Base-by-base conservation (phyloP, 75 land plant genomes). In the Selaginella moellendorffii region DNA sequence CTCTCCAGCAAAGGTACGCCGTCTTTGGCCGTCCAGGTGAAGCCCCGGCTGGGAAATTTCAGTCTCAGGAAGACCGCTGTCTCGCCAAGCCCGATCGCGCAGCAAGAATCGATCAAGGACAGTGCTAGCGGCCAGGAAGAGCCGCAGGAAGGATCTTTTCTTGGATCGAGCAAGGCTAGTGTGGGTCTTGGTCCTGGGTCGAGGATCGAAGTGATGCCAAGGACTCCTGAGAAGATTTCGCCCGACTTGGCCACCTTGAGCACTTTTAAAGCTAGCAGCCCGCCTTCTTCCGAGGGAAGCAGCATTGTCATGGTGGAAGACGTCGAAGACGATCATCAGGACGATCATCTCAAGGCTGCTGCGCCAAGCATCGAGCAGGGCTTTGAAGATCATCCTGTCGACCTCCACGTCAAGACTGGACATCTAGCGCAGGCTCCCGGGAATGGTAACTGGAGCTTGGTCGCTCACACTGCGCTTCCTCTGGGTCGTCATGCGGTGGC, bases 21-120 rank as follows among this genome's bases (percentile, higher is more conserved):
- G n/a, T 65, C 73, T 22, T 92, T 92, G 54, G 68, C 68, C 58
- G 62, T 92, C 29, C 78, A 78, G 8, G 61, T 92, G 54, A 85
- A 80, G 68, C 97, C 97, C 59, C 65, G 66, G 17, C 30, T 88
- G 12, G 96, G 97, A 19, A 85, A 89, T 59, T 92, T 92, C 62
- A 69, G 79, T 30, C 9, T 88, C 53, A 77, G 72, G 70, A 87
- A 82, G 67, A 61, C 67, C 51, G 22, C 46, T 5, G 10, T 36
- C 14, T n/a, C n/a, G n/a, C n/a, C n/a, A n/a, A n/a, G n/a, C n/a
- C n/a, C n/a, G n/a, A n/a, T n/a, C n/a, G n/a, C n/a, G n/a, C n/a
- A n/a, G n/a, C n/a, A n/a, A n/a, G n/a, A n/a, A n/a, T n/a, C n/a
- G n/a, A n/a, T n/a, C n/a, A n/a, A n/a, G n/a, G n/a, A n/a, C n/a